Conservation (phyloP, 495 filamentous ascomycete genomes). For the Hyphodiscus hymeniophilus region DNA sequence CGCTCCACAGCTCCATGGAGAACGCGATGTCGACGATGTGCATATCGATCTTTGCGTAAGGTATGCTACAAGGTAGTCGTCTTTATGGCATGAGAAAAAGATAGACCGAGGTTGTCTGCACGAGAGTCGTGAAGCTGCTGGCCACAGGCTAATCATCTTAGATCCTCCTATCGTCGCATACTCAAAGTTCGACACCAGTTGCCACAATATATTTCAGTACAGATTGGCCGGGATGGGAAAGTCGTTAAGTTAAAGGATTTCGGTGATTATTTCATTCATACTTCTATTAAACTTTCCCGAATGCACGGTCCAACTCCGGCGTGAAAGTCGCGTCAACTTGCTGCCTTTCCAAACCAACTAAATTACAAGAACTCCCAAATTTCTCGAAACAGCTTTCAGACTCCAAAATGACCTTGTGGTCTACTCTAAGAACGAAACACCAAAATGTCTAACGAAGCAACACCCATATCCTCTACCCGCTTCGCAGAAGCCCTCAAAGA, state of each 20-base stretch:
- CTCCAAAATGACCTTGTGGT: too few species aligned
- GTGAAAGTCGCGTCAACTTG: conserved; percentile 6
- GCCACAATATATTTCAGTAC: too few species aligned
- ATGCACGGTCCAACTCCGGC: conserved; percentile 6
- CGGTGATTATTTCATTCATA: too few species aligned
- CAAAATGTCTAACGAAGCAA: conserved; percentile 14
- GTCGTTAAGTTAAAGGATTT: too few species aligned
- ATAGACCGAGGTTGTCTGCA: conserved; percentile 11
- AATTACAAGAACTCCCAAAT: neutral
- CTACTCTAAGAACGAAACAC: neutral
- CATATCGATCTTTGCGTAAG: conserved; percentile 9
- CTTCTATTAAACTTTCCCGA: too few species aligned
- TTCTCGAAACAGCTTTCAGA: neutral
- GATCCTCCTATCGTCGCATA: conserved; percentile 12
- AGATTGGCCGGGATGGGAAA: too few species aligned
- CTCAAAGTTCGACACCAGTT: neutral
- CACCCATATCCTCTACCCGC: conserved; percentile 50
- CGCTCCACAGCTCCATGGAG: neutral
- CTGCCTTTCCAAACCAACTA: conserved; percentile 9
- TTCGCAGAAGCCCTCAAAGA: conserved; percentile 68
- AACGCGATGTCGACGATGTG: conserved; percentile 10
- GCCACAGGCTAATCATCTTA: conserved; percentile 20
- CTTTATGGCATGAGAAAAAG: conserved; percentile 15
- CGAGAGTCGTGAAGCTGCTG: conserved; percentile 15
- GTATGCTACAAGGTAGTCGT: conserved; percentile 14